Base-by-base conservation (phyloP, 345 rosid species). In the Adansonia digitata region DNA sequence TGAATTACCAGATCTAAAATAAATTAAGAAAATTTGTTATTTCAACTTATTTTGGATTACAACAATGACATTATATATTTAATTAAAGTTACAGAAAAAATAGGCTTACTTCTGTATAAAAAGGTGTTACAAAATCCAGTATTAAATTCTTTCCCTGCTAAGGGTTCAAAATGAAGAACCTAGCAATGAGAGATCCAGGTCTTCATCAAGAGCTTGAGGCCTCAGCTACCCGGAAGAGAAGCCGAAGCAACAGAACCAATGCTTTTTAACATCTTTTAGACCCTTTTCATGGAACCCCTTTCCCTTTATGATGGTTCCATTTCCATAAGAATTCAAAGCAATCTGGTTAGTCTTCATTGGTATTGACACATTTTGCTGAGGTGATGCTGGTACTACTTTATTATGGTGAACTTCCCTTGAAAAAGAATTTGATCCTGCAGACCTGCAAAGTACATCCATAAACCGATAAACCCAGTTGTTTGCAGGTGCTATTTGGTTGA, bases 371-470 rank as follows among this genome's bases (percentile, higher is more conserved):
- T 70, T 77, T 74, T 75, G 79, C 72, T 81, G 85, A 0, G 90
- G 90, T n/a, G 87, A 84, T 56, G 85, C 91, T 2, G 86, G 93
- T 48, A 86, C 87, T 81, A 88, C 83, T 78, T 65, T 88, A 77
- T 81, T 83, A 72, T 85, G 87, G 86, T 77, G 91, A 56, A 71
- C 85, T 79, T 94, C 98, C 81, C 81, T 82, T 8, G 76, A 35
- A 63, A 74, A 69, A 39, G 83, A 83, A 80, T 75, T 85, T 31
- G 88, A 89, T 78, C 86, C 86, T 59, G 81, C 55, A 52, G 24
- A 71, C 85, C 93, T 88, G 80, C 55, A 69, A n/a, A 53, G 20
- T 64, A 52, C 72, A 73, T 17, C 24, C 35, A 37, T 20, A 79
- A 37, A 1, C 24, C 6, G 15, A 62, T 39, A 37, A 15, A 6